Evolutionary conservation across 2,329 filamentous ascomycete species (phyloP), one percentile per base, ranked within the genome.

Genomic region (Pseudocercospora fijiensis): DNA sequence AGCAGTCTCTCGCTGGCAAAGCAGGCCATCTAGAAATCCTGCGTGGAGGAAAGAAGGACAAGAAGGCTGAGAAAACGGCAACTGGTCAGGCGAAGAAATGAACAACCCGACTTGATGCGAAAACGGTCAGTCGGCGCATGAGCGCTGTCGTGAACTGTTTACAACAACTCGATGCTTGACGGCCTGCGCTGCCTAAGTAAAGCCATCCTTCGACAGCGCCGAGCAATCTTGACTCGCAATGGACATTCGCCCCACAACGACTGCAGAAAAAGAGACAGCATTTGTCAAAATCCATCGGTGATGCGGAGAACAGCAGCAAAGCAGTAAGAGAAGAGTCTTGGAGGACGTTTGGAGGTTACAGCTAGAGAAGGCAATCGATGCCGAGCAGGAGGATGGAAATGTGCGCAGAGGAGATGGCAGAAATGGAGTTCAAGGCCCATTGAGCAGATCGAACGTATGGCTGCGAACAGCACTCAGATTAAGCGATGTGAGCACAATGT

Each of bases 1-100:
- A 91, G 73, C 84, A 84, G 65, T 84, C 82, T 66, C 80, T 91
- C 9, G 88, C 88, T 11, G 80, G 86, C 65, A 85, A 85, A 71
- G 88, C 88, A 4, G 89, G 88, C 13, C 88, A 91, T 81, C 72
- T 91, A 72, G 88, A 91, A 76, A 73, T 91, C 72, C 75, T 91
- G 72, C 82, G 81, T 62, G 87, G 87, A 2, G 88, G 87, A 11
- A 90, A 89, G 82, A 88, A 85, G 76, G 82, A 85, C 65, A 81
- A 65, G 64, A 75, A 76, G 67, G 66, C 70, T 60, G 64, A 66
- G 52, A 64, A 66, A 62, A 64, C 57, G 57, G 67, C 57, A 18
- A 57, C 4, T 53, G 51, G 8, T 9, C 49, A 30, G 11, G 10
- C 49, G 49, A 53, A 53, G 49, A 53, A 53, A 26, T 53, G 49